These are phyloP conservation scores for Trichothecium roseum DNA, from an alignment of 2,329 filamentous ascomycete genomes.

Conservation along the genomic window DNA sequence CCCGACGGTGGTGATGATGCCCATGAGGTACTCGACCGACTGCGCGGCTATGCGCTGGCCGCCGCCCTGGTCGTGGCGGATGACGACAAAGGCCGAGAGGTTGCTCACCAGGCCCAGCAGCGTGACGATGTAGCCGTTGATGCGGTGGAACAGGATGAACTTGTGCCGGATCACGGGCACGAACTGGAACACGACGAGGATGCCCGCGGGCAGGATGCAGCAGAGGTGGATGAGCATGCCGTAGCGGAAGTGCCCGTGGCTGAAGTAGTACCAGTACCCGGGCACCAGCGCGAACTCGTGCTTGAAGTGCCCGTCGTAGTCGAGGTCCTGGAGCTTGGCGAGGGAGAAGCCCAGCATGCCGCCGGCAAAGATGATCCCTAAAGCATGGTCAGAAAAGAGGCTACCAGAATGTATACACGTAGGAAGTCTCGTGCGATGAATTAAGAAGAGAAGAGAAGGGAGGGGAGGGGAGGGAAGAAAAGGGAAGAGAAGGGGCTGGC, in stretches of 20 bases:
- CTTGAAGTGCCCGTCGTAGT: slow-evolving; percentile 27
- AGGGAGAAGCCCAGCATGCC: slow-evolving; percentile 33
- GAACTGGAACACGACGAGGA: slow-evolving; percentile 34
- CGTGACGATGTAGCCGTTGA: slow-evolving; percentile 44
- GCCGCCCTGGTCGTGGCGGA: slow-evolving; percentile 38
- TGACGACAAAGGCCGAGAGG: slow-evolving; percentile 38
- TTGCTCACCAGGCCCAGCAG: slow-evolving; percentile 32
- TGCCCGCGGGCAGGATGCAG: slow-evolving; percentile 26
- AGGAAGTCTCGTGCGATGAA: too few species aligned
- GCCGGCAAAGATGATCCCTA: slow-evolving; percentile 24
- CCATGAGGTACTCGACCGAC: slow-evolving; percentile 23
- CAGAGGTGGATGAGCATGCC: slow-evolving; percentile 32
- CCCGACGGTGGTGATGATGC: slow-evolving; percentile 27
- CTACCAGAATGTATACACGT: too few species aligned
- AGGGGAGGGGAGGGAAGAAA: too few species aligned
- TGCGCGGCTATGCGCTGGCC: slow-evolving; percentile 36
- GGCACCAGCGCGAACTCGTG: slow-evolving; percentile 13
- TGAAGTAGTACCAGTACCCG: slow-evolving; percentile 25
- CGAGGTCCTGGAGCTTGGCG: slow-evolving; percentile 34
- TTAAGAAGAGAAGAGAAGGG: too few species aligned
- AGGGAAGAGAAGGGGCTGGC: too few species aligned
- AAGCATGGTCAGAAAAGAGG: background rate
- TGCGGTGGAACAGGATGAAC: slow-evolving; percentile 39
- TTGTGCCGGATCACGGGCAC: slow-evolving; percentile 31
- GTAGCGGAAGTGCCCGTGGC: slow-evolving; percentile 17